Evolutionary conservation across 1,284 basidiomycete species (phyloP), one percentile per base, ranked within the genome.

Genomic region (Ustilago esculenta): DNA sequence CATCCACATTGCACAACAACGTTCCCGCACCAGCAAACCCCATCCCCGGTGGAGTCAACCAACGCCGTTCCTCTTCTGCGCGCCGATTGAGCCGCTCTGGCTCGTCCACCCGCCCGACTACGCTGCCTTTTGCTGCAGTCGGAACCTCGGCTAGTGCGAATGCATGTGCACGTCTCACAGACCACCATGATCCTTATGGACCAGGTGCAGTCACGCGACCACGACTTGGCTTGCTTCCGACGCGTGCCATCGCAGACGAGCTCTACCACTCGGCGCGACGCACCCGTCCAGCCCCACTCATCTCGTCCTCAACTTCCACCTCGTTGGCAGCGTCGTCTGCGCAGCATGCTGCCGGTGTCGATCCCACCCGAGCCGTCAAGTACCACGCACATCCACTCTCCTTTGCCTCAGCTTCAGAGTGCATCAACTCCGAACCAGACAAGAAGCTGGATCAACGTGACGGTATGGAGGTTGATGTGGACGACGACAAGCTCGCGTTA

Each of bases 171-270:
- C n/a, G 46, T 24, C 24, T 34, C 58, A 15, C 52, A 50, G 33
- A 45, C n/a, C n/a, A 61, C 17, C 50, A 66, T 15, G 69, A 72
- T 36, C 69, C 65, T 3, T 69, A 46, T 18, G 71, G 73, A n/a
- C 73, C 73, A 2, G 29, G 35, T 4, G 55, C 71, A 15, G 52
- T 75, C 45, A 73, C 71, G 5, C 47, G 73, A 8, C 68, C 73
- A 7, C 37, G 71, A 10, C 63, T 75, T 39, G 57, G 68, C 44
- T 32, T 52, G 24, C 46, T 71, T 7, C 44, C 68, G 3, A 58
- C 35, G 4, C 61, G 66, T 4, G 45, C 36, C 14, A 71, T 71
- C 30, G 53, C 63, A 5, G 58, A 66, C 15, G 41, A 56, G 37
- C 52, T 71, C 21, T 53, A 69, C 48, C 37, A 63, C 20, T 45